A percentile compares a stretch with the other conserved stretches of the same genome.
Evolutionary conservation across 2,329 filamentous ascomycete species (phyloP).

Genomic region (Alternaria incomplexa): DNA sequence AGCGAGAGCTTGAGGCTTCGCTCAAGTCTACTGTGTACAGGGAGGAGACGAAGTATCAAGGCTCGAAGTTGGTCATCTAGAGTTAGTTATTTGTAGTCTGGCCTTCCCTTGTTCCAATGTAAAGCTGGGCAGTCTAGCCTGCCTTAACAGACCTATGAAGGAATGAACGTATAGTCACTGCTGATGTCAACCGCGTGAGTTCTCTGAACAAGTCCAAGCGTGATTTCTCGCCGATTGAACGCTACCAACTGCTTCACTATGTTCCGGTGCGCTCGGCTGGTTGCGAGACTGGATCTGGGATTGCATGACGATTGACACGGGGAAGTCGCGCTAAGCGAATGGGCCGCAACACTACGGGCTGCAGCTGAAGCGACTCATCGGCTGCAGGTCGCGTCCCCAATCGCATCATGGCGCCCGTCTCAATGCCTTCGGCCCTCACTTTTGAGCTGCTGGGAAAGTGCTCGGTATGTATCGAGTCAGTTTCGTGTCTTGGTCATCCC

Average conservation of each 20-base stretch:
- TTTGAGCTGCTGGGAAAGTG: constrained; percentile 49
- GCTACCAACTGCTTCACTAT: background rate
- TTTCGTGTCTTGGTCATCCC: background rate
- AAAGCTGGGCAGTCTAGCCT: background rate
- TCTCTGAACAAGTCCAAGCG: background rate
- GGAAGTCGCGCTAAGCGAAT: constrained; percentile 1
- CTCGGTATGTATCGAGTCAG: constrained; percentile 31
- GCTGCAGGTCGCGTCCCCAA: background rate
- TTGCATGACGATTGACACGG: background rate
- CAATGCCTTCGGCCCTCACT: constrained; percentile 46
- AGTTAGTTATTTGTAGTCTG: background rate
- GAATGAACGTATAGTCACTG: background rate
- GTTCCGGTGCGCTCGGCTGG: background rate
- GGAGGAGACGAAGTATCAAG: constrained; percentile 39
- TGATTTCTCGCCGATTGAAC: background rate
- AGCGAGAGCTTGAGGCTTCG: constrained; percentile 28
- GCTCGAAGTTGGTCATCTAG: constrained; percentile 42
- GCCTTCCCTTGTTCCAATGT: background rate
- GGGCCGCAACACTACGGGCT: background rate
- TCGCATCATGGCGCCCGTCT: constrained; percentile 36
- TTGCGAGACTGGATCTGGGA: background rate
- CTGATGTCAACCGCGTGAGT: background rate
- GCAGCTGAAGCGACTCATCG: background rate
- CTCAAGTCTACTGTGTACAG: constrained; percentile 25
- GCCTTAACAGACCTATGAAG: background rate